Conservation (phyloP, 2,329 filamentous ascomycete genomes). For the Trichoderma sp. region DNA sequence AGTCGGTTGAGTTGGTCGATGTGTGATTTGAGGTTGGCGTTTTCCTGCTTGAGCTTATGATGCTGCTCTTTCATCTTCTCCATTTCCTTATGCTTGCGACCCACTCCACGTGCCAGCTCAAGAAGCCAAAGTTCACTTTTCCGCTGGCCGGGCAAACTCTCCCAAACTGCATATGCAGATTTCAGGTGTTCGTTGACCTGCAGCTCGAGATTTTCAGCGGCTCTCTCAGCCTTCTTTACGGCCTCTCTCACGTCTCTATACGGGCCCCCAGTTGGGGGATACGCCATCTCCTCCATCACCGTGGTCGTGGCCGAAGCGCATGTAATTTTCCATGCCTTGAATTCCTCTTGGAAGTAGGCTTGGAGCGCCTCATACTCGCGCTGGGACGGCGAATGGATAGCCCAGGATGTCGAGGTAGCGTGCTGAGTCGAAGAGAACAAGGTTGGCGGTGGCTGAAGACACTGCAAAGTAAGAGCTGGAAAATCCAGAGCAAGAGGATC, state of each 20-base stretch:
- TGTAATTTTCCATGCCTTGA: slow-evolving; percentile 60
- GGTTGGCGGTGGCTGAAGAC: slow-evolving; percentile 76
- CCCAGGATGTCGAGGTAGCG: slow-evolving; percentile 75
- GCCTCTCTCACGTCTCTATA: slow-evolving; percentile 45
- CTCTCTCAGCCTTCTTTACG: slow-evolving; percentile 47
- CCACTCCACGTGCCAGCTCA: slow-evolving; percentile 59
- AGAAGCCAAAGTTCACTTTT: slow-evolving; percentile 60
- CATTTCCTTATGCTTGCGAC: slow-evolving; percentile 54
- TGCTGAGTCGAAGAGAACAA: slow-evolving; percentile 80
- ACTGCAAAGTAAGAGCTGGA: slow-evolving; percentile 76
- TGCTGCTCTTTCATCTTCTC: slow-evolving; percentile 51
- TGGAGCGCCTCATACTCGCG: slow-evolving; percentile 72
- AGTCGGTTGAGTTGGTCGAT: slow-evolving; percentile 57
- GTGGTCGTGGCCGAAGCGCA: slow-evolving; percentile 50
- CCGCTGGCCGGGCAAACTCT: slow-evolving; percentile 54
- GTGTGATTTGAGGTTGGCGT: slow-evolving; percentile 54
- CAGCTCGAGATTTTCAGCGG: slow-evolving; percentile 61
- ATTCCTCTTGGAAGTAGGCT: slow-evolving; percentile 63
- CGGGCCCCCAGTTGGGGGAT: slow-evolving; percentile 42
- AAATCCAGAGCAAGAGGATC: slow-evolving; percentile 84
- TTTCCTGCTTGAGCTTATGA: slow-evolving; percentile 54
- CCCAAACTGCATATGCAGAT: slow-evolving; percentile 77
- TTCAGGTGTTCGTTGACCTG: slow-evolving; percentile 72
- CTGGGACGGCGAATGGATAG: slow-evolving; percentile 69
- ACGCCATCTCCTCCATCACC: slow-evolving; percentile 49